Evolutionary conservation across 352 stramenopile genomes (phyloP), one percentile per base, ranked within the genome.

Genomic region (Pythium dissimile): DNA sequence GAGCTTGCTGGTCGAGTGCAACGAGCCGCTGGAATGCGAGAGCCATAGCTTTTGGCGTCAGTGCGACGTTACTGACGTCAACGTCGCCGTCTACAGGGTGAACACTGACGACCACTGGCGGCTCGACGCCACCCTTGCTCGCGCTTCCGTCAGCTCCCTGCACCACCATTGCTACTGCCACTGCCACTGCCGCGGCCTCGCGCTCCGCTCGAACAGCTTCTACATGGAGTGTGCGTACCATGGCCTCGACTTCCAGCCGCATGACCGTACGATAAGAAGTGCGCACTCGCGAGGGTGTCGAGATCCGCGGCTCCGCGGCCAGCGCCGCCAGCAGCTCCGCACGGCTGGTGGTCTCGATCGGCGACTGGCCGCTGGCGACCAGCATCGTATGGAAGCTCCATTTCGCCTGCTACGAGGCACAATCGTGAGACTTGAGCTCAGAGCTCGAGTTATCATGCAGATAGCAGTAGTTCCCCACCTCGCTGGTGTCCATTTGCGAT

Each of bases 381-480:
- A 78, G 43, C 59, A 86, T 43, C 18, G 65, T 44, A 54, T 87
- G 75, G 66, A 86, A 87, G 24, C 69, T 50, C 79, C 76, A 86
- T 54, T 46, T 52, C 15, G 15, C 16, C 52, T 59, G 21, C 23
- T 12, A 12, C 1, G 3, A 5, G 30, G 13, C 5, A 37, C 24
- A 49, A 16, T 12, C 4, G 8, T 12, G 16, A 50, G 8, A 26
- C 23, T 20, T 15, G n/a, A 21, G 2, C 37, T 15, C 1, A 8
- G 37, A 2, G 37, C 11, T 5, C 23, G 37, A 44, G n/a, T 24
- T 21, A 18, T 24, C 2, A 32, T 20, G 34, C 4, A 18, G 2
- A 35, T 12, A 49, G 9, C 18, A n/a, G 23, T 21, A 31, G 21
- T n/a, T n/a, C n/a, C n/a, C n/a, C n/a, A n/a, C n/a, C n/a, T n/a